Evolutionary conservation across 345 rosid genomes (phyloP), one percentile per base, ranked within the genome.

Genomic region (Bruguiera sexangula): DNA sequence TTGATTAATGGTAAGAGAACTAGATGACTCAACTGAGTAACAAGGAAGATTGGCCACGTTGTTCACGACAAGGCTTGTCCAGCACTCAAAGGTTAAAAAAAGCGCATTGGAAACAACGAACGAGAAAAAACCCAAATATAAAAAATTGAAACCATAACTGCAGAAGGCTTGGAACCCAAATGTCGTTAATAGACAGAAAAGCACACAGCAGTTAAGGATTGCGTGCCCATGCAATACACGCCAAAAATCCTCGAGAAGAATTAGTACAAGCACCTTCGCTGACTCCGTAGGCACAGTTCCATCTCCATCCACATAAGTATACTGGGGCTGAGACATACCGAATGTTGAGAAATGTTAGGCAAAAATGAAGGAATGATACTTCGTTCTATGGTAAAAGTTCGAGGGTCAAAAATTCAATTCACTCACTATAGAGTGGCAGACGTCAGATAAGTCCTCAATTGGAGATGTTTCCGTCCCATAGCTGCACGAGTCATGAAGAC

Each of bases 281-380:
- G 98, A 89, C 77, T 92, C 98, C 27, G 91, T 72, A 19, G 96
- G 98, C 65, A 92, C 98, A 4, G 98, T 92, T 75, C 96, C 98
- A 81, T 92, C 96, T 72, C 98, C 98, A 76, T 92, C 96, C 26
- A 88, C 95, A 36, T 76, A 92, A 29, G 89, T 81, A 67, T 92
- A 90, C 69, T 82, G 76, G 37, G 96, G 96, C 96, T 92, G 85
- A 19, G 64, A 80, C 60, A 66, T 66, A 60, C 3, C 68, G 50
- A 43, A 34, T 59, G 32, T 26, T n/a, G 3, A 37, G 71, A 32
- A 60, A 37, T 13, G 16, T 21, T 8, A 26, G 7, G 24, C 27
- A 61, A 19, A 9, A 18, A 60, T n/a, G 24, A 32, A 29, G 39
- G 6, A 76, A 29, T 26, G 16, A 65, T 3, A 43, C 50, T 13